Conservation (phyloP, 225 moss, liverwort and hornwort species). For the Polytrichum formosum region DNA sequence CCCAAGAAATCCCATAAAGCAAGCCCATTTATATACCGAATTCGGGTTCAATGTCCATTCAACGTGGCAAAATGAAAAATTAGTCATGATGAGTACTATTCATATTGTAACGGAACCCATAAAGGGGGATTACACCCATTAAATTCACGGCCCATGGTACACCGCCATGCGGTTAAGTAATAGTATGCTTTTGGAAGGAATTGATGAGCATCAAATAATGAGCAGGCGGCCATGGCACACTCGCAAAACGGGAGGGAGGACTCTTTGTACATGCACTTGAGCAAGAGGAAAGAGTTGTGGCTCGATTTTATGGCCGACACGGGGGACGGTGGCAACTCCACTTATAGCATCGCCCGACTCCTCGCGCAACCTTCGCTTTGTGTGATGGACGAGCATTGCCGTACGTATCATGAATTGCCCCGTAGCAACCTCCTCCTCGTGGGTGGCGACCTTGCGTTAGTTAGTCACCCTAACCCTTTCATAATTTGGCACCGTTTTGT, state of each 20-base stretch:
- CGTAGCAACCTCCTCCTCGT: conserved; percentile 48
- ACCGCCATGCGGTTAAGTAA: too few species aligned
- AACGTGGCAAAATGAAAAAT: too few species aligned
- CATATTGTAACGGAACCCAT: too few species aligned
- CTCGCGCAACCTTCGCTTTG: conserved; percentile 57
- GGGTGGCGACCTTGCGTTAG: conserved; percentile 65
- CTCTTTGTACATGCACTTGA: conserved; percentile 29
- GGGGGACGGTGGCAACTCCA: conserved; percentile 60
- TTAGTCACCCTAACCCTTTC: conserved; percentile 12
- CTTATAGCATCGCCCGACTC: conserved; percentile 55
- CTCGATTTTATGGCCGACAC: conserved; percentile 69
- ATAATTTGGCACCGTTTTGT: too few species aligned
- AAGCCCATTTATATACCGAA: too few species aligned
- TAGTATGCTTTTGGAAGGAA: too few species aligned
- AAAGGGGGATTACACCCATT: too few species aligned
- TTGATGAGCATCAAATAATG: too few species aligned
- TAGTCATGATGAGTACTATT: too few species aligned
- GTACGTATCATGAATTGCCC: conserved; percentile 32
- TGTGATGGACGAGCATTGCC: conserved; percentile 26
- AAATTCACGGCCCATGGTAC: too few species aligned
- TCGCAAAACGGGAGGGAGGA: conserved; percentile 20
- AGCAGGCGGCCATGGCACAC: conserved; percentile 54
- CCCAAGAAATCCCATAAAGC: too few species aligned
- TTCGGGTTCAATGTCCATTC: too few species aligned
- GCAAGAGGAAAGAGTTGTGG: conserved; percentile 47